Percentiles rank a stretch among this genome's conserved stretches.
These are phyloP conservation scores for Salvia rosmarinus DNA, from an alignment of 257 asterid genomes.

Conservation along the genomic window DNA sequence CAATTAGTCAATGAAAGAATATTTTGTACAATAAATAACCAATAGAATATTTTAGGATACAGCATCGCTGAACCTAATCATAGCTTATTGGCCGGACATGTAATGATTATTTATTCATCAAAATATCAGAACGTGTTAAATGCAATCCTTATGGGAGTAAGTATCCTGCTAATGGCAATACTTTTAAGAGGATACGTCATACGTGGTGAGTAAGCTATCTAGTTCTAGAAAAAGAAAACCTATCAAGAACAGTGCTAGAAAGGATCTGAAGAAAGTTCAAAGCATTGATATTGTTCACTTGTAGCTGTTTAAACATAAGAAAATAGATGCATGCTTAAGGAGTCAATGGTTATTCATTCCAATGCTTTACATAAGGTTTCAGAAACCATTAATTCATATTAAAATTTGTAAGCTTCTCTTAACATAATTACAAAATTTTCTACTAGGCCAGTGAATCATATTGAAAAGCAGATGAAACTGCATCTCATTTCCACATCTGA, in stretches of 20 bases:
- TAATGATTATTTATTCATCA: slow-evolving; percentile 2
- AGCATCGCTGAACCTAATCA: slow-evolving; percentile 18
- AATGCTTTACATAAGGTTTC: slow-evolving; percentile 17
- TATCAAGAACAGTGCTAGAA: slow-evolving; percentile 15
- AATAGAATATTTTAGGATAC: slow-evolving; percentile 17
- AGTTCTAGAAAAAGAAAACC: slow-evolving; percentile 5
- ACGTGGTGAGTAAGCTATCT: not conserved
- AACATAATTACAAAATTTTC: slow-evolving; percentile 1
- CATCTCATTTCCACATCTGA: slow-evolving; percentile 14
- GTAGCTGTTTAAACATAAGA: slow-evolving; percentile 13
- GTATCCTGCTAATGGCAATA: not conserved
- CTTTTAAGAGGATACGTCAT: not conserved
- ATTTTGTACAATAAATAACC: not conserved
- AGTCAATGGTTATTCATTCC: not conserved
- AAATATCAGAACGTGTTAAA: not conserved
- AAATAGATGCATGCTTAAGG: slow-evolving; percentile 1
- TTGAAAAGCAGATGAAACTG: slow-evolving; percentile 5
- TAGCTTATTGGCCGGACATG: not conserved
- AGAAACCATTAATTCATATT: slow-evolving; percentile 17
- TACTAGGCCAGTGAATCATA: not conserved
- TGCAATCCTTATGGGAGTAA: too few relatives aligned
- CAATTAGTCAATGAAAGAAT: slow-evolving; percentile 2
- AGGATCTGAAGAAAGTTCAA: slow-evolving; percentile 13
- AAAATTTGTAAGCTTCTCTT: slow-evolving; percentile 7
- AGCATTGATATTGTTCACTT: not conserved